Evolutionary conservation across 495 filamentous ascomycete genomes (phyloP), one percentile per base, ranked within the genome.

Genomic region (Hypoxylon cercidicola): DNA sequence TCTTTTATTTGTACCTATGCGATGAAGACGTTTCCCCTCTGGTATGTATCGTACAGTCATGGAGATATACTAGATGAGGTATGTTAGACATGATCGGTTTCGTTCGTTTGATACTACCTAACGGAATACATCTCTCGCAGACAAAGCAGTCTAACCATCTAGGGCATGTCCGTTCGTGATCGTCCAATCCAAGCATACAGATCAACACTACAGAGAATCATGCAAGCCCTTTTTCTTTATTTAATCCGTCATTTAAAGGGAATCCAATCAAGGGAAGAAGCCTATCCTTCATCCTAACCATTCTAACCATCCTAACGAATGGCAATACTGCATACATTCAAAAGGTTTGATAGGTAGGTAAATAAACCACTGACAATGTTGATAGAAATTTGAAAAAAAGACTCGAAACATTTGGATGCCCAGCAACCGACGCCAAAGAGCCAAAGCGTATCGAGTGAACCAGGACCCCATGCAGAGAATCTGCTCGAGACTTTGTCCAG

Each of bases 361-460:
- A 28, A 28, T 7, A 28, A 28, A 28, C 25, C 25, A 28, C 25
- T 28, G 3, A 28, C 25, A 28, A 28, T 28, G 7, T 50, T 52
- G 12, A 44, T 43, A 55, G 62, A 66, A 66, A 50, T 35, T 15
- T 55, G 35, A n/a, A 37, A 40, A 55, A 50, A 12, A 35, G 30
- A 52, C 39, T 41, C 5, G 16, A 5, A 32, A 46, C 18, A 58
- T 35, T 4, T 58, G 30, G 58, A 57, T 62, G 64, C 59, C 65
- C 45, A 68, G 65, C 65, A 68, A 63, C 65, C 59, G 57, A 41
- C 45, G 60, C 55, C 55, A 63, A 55, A 63, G 65, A 59, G 60
- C 55, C 55, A 68, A 55, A 63, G 65, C 64, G 59, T 62, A 63
- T 63, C 59, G 34, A 49, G 43, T 15, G 59, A 62, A 43, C 37